Evolutionary conservation across 306 rosid species (phyloP).

Genomic region (Astragalus glycyphyllos): DNA sequence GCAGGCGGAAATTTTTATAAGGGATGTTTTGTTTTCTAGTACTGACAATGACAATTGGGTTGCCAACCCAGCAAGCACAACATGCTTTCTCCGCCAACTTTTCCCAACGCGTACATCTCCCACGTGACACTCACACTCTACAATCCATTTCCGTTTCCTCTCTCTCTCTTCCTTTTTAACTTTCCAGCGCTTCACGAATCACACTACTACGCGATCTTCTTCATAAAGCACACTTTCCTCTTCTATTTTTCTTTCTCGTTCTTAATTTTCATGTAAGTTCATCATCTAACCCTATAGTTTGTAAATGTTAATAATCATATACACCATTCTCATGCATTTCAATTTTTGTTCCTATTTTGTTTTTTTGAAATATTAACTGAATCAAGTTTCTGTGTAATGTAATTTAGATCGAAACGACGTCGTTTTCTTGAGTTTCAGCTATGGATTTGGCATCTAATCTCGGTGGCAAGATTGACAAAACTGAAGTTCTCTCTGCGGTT

Average conservation of each 20-base stretch:
- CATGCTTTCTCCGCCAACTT: background rate
- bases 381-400: background rate
- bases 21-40: no score
- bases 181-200: background rate
- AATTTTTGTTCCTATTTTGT: background rate
- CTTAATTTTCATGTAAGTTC: background rate
- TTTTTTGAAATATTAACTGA: background rate
- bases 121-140: background rate
- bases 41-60: no score
- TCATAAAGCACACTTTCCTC: background rate
- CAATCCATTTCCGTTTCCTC: background rate
- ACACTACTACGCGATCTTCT: background rate
- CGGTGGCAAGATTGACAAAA: conserved; percentile 85
- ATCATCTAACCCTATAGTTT: background rate
- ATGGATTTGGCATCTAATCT: conserved; percentile 89
- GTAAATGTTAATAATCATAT: background rate
- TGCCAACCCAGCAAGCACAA: background rate
- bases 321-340: background rate
- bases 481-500: conserved; percentile 75
- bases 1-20: no score
- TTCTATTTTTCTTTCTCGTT: background rate
- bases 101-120: background rate
- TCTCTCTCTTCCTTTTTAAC: background rate
- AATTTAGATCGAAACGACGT: conserved; percentile 34
- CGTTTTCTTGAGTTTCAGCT: conserved; percentile 37